Base-by-base conservation (phyloP, 2,329 filamentous ascomycete genomes). In the Trichoderma koningii region DNA sequence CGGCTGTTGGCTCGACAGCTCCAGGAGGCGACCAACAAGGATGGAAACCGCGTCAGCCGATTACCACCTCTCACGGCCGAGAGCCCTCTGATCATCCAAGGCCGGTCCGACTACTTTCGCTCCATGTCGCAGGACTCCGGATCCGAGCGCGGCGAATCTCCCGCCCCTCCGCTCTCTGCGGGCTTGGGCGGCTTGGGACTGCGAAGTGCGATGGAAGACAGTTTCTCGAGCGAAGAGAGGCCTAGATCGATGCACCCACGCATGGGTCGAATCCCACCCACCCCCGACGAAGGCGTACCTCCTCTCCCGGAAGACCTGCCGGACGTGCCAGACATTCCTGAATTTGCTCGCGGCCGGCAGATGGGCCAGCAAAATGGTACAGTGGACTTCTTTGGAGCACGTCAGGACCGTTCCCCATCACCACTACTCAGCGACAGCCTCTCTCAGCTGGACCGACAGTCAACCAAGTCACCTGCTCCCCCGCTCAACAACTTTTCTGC, bases 1-100 rank as follows among this genome's bases (percentile, higher is more conserved):
- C 89, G 94, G 65, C 80, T 96, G 71, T 85, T 99, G 59, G 93
- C 93, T 45, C 91, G 87, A 78, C 90, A 96, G 77, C 86, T 99
- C 67, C 89, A 97, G 76, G 89, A 95, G 70, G 89, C 86, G 68
- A 85, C 87, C 72, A 63, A 45, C 50, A 88, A 86, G 73, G 85
- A 86, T 68, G 93, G 91, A 56, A 87, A 88, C 69, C 87, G 93
- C 65, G 85, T 97, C 78, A 97, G 93, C 78, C 86, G 94, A 48
- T 80, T 98, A 50, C 92, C 93, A 3, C 92, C 93, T 7, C 81
- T 93, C 66, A 92, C 91, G 21, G 89, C 92, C 44, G 89, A 91
- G 66, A 92, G 92, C 71, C 93, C 94, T 61, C 82, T 97, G 66
- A 79, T 92, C 77, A 74, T 86, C 26, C 89, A 90, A 73, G 88